Conservation (phyloP, 495 filamentous ascomycete species). For the Penicillium soppii region DNA sequence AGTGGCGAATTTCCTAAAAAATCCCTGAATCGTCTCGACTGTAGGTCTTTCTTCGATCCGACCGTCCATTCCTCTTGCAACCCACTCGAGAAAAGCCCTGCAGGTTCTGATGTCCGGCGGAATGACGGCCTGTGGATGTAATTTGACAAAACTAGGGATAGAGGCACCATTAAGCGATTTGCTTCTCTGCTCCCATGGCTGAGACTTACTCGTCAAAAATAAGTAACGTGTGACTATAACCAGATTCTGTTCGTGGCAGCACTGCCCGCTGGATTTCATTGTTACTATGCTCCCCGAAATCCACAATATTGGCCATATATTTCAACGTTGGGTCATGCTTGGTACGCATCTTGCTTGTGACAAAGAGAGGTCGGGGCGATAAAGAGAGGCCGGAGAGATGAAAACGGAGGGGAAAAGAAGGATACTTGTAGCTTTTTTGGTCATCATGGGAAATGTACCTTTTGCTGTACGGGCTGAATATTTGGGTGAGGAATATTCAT, state of each 20-base stretch:
- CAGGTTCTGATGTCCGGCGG: too few relatives aligned
- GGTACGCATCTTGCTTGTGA: background rate
- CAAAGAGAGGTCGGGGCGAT: background rate
- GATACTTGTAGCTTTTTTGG: too few relatives aligned
- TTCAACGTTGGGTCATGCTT: background rate
- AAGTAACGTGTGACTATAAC: background rate
- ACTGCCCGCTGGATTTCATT: slow-evolving; percentile 1
- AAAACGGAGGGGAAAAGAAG: too few relatives aligned
- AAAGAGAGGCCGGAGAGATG: too few relatives aligned
- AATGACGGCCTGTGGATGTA: too few relatives aligned
- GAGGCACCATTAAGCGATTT: background rate
- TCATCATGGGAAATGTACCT: too few relatives aligned
- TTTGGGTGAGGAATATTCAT: slow-evolving; percentile 6
- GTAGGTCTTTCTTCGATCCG: too few relatives aligned
- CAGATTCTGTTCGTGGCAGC: background rate
- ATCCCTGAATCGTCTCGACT: too few relatives aligned
- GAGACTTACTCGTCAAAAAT: background rate
- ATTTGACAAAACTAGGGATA: too few relatives aligned
- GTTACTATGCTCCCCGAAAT: background rate
- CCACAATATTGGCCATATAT: background rate
- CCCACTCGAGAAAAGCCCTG: too few relatives aligned
- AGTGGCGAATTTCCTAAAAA: too few relatives aligned
- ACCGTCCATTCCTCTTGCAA: too few relatives aligned
- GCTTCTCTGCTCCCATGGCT: background rate
- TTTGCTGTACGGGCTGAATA: slow-evolving; percentile 3